Percentiles rank a stretch among this genome's conserved stretches.
phyloP scores from a whole-genome alignment of 2,329 filamentous ascomycete species.

The Claviceps arundinis region DNA sequence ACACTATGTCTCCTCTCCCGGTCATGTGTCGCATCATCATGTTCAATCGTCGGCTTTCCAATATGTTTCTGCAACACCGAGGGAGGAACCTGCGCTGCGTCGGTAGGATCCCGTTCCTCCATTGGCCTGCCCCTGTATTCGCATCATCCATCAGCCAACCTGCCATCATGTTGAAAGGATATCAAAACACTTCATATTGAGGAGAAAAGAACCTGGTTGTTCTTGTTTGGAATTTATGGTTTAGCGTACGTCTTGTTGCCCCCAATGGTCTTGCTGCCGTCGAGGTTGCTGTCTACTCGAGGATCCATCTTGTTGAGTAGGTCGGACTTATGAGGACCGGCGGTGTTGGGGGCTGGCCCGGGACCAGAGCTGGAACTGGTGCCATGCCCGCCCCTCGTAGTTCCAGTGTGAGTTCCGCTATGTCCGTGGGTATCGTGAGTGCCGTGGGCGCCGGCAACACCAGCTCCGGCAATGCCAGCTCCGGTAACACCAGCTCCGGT shows the following conservation, averaged over 20 bases:
- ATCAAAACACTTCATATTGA: background rate
- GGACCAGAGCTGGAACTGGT: constrained; percentile 9
- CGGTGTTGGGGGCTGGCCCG: constrained; percentile 21
- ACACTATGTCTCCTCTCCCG: constrained; percentile 33
- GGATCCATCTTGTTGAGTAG: constrained; percentile 42
- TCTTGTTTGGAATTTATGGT: constrained; percentile 18
- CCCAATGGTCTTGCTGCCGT: constrained; percentile 40
- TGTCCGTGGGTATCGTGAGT: background rate
- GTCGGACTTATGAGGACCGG: constrained; percentile 35
- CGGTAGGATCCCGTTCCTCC: constrained; percentile 32
- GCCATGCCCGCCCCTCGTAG: constrained; percentile 5
- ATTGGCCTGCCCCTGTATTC: background rate
- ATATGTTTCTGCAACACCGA: constrained; percentile 35
- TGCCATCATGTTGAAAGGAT: background rate
- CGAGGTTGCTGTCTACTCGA: constrained; percentile 40
- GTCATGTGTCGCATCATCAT: constrained; percentile 29
- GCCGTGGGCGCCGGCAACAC: background rate
- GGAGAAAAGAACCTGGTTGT: background rate
- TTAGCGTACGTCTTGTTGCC: constrained; percentile 34
- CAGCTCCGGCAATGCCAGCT: background rate
- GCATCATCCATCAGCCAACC: background rate
- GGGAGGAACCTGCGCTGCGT: constrained; percentile 44
- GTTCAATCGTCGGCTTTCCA: constrained; percentile 31
- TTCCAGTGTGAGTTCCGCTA: background rate
- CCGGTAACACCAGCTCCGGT: too few species aligned